phyloP scores from a whole-genome alignment of 306 rosid genomes.

The Castanopsis chinensis region DNA sequence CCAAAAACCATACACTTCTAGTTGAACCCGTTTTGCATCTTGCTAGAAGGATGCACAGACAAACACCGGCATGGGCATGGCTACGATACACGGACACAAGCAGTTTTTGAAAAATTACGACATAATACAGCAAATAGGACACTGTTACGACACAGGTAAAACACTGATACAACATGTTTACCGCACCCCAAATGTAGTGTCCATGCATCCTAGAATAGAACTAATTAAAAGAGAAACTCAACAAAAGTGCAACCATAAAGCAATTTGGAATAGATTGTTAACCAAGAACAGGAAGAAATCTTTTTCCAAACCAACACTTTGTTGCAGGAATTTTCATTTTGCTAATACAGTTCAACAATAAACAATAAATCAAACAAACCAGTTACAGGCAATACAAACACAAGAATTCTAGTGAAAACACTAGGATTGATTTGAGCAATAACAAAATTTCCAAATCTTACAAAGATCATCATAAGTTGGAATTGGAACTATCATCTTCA shows the following conservation, averaged over 20 bases:
- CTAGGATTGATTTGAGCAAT: constrained; percentile 6
- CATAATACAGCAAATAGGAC: too few relatives aligned
- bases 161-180: neutral
- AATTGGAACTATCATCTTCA: constrained; percentile 27
- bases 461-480: constrained; percentile 23
- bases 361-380: neutral
- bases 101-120: too few relatives aligned
- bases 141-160: accelerated
- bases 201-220: too few relatives aligned
- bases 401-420: constrained; percentile 8
- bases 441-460: constrained; percentile 13
- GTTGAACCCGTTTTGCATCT: too few relatives aligned
- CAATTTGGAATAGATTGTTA: neutral
- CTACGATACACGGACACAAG: too few relatives aligned
- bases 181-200: too few relatives aligned
- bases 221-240: neutral
- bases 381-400: constrained; percentile 18
- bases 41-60: too few relatives aligned
- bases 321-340: neutral
- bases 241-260: neutral
- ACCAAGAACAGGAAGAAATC: neutral
- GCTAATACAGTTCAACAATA: neutral
- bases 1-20: neutral
- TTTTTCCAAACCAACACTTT: neutral
- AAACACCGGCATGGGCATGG: too few relatives aligned